phyloP scores from a whole-genome alignment of 2,329 filamentous ascomycete species.

The Venturia effusa region DNA sequence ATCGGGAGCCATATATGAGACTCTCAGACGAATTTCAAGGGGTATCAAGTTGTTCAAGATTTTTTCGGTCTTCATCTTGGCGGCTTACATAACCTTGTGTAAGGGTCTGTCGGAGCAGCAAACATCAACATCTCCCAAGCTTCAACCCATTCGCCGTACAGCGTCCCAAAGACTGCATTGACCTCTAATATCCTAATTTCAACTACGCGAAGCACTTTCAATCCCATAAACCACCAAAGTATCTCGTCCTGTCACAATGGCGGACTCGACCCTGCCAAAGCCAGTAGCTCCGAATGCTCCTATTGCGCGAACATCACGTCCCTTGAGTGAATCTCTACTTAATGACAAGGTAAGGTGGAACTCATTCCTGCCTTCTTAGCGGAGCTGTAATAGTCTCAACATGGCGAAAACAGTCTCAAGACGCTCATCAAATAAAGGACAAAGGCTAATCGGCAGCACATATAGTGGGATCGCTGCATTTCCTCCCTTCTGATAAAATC shows the following conservation, averaged over 20 bases:
- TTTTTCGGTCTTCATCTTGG: neutral
- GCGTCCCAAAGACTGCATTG: neutral
- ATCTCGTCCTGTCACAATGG: slow-evolving; percentile 35
- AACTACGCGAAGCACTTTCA: neutral
- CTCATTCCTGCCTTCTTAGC: neutral
- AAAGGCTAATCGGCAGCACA: neutral
- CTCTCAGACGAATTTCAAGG: neutral
- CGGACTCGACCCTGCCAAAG: slow-evolving; percentile 38
- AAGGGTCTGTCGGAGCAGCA: neutral
- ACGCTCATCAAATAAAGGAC: neutral
- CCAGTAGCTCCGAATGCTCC: slow-evolving; percentile 37
- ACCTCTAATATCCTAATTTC: neutral
- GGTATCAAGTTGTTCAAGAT: neutral
- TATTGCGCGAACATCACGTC: slow-evolving; percentile 59
- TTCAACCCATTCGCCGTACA: neutral
- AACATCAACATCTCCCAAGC: neutral
- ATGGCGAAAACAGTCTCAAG: neutral
- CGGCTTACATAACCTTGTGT: too few species aligned
- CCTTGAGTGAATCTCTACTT: slow-evolving; percentile 92
- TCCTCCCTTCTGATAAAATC: slow-evolving; percentile 97
- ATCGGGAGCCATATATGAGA: neutral
- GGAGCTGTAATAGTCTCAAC: neutral
- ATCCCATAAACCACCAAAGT: slow-evolving; percentile 1
- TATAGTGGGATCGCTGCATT: slow-evolving; percentile 96
- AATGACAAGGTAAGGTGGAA: slow-evolving; percentile 79